A percentile compares a stretch with the other conserved stretches of the same genome.
These are phyloP conservation scores for Termitomyces bulborhizus DNA, from an alignment of 768 basidiomycete species.

Conservation along the genomic window DNA sequence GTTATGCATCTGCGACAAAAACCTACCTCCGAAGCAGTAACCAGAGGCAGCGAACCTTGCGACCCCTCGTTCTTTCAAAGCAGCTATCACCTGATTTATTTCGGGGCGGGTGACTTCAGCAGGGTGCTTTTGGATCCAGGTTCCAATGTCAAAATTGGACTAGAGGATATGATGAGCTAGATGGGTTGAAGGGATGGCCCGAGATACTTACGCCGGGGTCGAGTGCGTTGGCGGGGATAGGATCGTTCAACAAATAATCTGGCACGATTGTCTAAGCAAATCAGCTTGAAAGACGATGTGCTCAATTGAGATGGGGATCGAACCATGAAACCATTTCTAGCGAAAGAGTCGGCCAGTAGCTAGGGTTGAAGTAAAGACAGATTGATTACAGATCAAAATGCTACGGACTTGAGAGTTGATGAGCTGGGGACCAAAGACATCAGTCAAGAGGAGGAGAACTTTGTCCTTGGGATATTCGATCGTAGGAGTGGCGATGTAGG, in stretches of 20 bases:
- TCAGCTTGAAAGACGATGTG: not conserved
- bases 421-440: slow-evolving; percentile 45
- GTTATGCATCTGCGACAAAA: too few species aligned
- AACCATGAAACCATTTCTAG: slow-evolving; percentile 40
- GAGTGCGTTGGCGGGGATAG: slow-evolving; percentile 30
- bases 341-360: slow-evolving; percentile 38
- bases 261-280: slow-evolving; percentile 27
- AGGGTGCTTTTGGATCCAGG: slow-evolving; percentile 41
- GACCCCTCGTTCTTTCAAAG: slow-evolving; percentile 54
- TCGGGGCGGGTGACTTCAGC: slow-evolving; percentile 34
- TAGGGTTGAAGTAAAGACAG: slow-evolving; percentile 3
- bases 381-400: too few species aligned
- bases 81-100: slow-evolving; percentile 50
- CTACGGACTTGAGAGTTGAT: slow-evolving; percentile 36
- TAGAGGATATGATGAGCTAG: not conserved
- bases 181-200: too few species aligned
- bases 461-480: slow-evolving; percentile 48
- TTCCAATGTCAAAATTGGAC: slow-evolving; percentile 29
- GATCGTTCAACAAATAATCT: slow-evolving; percentile 38
- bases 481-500: slow-evolving; percentile 50
- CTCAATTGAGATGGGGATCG: too few species aligned
- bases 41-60: slow-evolving; percentile 53
- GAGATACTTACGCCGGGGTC: slow-evolving; percentile 20
- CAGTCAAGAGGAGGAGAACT: slow-evolving; percentile 48
- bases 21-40: slow-evolving; percentile 57